Evolutionary conservation across 23 red algal genomes (phyloP), one percentile per base, ranked within the genome.

Genomic region (Gracilaria gracilis): DNA sequence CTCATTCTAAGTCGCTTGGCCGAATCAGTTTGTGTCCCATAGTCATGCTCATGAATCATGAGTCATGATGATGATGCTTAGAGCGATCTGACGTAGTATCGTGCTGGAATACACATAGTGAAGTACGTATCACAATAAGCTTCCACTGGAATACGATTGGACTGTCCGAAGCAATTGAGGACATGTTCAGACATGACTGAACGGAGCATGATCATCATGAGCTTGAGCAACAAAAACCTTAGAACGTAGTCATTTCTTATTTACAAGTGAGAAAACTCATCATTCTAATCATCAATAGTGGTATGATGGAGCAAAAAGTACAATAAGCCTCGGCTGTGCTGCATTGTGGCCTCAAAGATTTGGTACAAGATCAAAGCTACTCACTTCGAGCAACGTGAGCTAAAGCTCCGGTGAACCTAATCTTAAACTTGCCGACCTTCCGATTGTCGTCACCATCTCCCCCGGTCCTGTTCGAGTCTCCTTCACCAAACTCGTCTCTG

Each of bases 401-500:
- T 50, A 77, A n/a, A 2, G 39, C 8, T 51, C 72, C 72, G 42
- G 50, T 77, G n/a, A 77, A 77, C 31, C 25, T 39, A 35, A 77
- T 77, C 72, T 77, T 77, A 17, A 77, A 77, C 27, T 77, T 77
- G 14, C 72, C 72, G 3, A 77, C 72, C 36, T 77, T 77, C 9
- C 72, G 72, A 20, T 77, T 77, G 20, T 77, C 72, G 9, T 77
- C 67, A 53, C 66, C 84, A 87, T 87, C 84, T 38, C 35, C 36
- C 47, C 67, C 44, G n/a, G 67, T 32, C 66, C 23, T 34, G 69
- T 42, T 74, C 39, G 61, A 49, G 7, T 53, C 84, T 75, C 84
- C 84, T 53, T 73, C 84, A 49, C 84, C 84, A 17, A 67, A 59
- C 48, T 90, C 75, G 28, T 84, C 71, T 37, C 67, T 83, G 33